Percentiles rank a stretch among this genome's conserved stretches.
Conservation (phyloP, 768 basidiomycete genomes). For the Boletus reticulatus region DNA sequence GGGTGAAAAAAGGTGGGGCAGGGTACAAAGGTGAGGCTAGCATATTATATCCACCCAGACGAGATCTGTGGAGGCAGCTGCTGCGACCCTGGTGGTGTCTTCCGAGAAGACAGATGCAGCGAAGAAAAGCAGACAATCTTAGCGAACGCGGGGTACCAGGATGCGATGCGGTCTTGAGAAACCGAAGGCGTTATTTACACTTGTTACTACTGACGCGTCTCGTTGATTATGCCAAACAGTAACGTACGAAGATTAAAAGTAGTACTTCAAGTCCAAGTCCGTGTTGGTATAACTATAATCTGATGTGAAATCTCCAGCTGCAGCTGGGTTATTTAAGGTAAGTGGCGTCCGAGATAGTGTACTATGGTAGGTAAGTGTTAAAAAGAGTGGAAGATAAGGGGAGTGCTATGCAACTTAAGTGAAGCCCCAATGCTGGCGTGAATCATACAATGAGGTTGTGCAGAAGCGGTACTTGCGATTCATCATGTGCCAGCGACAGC, state of each 20-base stretch:
- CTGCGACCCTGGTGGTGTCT: neutral
- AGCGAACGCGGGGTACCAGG: slow-evolving; percentile 5
- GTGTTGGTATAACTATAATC: neutral
- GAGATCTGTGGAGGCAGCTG: neutral
- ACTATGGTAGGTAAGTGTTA: neutral
- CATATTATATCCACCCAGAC: slow-evolving; percentile 43
- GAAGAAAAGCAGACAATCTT: slow-evolving; percentile 19
- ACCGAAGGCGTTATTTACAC: slow-evolving; percentile 23
- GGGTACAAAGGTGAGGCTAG: slow-evolving; percentile 65
- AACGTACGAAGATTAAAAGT: too few relatives aligned
- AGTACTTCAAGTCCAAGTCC: too few relatives aligned
- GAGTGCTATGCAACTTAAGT: neutral
- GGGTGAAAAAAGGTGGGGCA: slow-evolving; percentile 48
- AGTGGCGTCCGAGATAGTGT: neutral
- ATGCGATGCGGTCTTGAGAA: slow-evolving; percentile 6
- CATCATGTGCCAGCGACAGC: slow-evolving; percentile 3
- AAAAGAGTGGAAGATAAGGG: slow-evolving; percentile 3
- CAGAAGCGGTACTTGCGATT: slow-evolving; percentile 11
- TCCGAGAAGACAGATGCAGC: slow-evolving; percentile 5
- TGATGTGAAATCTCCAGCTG: neutral
- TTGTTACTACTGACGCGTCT: slow-evolving; percentile 21
- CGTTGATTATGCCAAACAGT: slow-evolving; percentile 1
- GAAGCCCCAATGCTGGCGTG: neutral
- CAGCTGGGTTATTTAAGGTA: neutral
- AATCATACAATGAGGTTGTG: slow-evolving; percentile 19